phyloP scores from a whole-genome alignment of 2,329 filamentous ascomycete genomes.

The Stagonosporopsis rhizophila region DNA sequence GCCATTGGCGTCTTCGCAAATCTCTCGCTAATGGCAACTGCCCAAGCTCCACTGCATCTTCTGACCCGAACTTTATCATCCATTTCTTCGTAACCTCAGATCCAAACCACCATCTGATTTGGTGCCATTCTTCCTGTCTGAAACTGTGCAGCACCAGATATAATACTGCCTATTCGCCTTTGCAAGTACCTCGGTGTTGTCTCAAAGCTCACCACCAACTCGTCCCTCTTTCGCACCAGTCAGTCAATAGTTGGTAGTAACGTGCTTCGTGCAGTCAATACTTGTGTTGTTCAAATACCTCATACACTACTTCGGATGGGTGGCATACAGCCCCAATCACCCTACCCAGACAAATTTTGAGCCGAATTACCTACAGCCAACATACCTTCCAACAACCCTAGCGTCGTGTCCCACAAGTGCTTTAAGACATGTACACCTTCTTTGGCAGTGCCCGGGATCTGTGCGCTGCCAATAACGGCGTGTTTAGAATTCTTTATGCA shows the following conservation, averaged over 20 bases:
- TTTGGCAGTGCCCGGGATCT: constrained; percentile 17
- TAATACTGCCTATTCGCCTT: constrained; percentile 28
- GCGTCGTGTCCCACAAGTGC: constrained; percentile 21
- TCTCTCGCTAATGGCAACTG: no score
- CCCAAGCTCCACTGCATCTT: no score
- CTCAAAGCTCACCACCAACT: background rate
- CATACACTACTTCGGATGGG: constrained; percentile 1
- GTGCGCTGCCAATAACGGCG: constrained; percentile 17
- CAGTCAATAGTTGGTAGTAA: constrained; percentile 17
- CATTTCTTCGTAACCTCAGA: constrained; percentile 27
- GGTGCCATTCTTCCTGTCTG: constrained; percentile 19
- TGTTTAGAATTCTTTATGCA: no score
- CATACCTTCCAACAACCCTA: constrained; percentile 21
- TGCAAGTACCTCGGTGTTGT: constrained; percentile 4
- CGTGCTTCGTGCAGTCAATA: constrained; percentile 21
- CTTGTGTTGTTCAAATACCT: constrained; percentile 17
- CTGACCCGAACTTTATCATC: constrained; percentile 11
- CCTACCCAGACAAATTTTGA: constrained; percentile 29
- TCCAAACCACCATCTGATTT: constrained; percentile 28
- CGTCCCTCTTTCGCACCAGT: constrained; percentile 1
- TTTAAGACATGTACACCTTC: constrained; percentile 27
- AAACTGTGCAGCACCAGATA: constrained; percentile 29
- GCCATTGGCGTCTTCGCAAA: no score
- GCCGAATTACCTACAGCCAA: constrained; percentile 16
- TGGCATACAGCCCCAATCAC: constrained; percentile 24